A percentile compares a stretch with the other conserved stretches of the same genome.
Evolutionary conservation across 345 rosid species (phyloP).

Genomic region (Cardiospermum halicacabum): DNA sequence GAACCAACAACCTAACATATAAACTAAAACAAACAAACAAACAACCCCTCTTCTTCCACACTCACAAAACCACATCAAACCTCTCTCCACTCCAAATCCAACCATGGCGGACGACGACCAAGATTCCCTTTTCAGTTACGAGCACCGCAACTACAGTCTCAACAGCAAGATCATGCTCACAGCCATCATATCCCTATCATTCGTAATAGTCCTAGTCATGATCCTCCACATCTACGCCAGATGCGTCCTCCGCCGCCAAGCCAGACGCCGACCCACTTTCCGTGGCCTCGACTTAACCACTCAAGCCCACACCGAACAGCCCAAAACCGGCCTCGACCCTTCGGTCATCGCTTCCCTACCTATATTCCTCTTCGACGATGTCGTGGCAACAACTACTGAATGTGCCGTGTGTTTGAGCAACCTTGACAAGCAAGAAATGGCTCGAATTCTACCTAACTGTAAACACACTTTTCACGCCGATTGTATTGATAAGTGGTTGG

Average conservation of each 20-base stretch:
- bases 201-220: slow-evolving; percentile 32
- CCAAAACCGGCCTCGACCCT: slow-evolving; percentile 50
- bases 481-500: slow-evolving; percentile 71
- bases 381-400: slow-evolving; percentile 19
- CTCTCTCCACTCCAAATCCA: not conserved
- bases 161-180: slow-evolving; percentile 43
- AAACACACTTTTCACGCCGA: slow-evolving; percentile 64
- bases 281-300: slow-evolving; percentile 9
- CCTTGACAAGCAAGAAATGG: slow-evolving; percentile 61
- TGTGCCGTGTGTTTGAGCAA: slow-evolving; percentile 68
- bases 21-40: too few relatives aligned
- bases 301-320: slow-evolving; percentile 18
- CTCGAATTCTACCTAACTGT: slow-evolving; percentile 61
- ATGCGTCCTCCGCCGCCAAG: slow-evolving; percentile 35
- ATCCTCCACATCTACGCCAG: slow-evolving; percentile 38
- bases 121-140: not conserved
- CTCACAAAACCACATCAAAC: too few relatives aligned
- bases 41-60: too few relatives aligned
- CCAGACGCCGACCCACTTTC: slow-evolving; percentile 22
- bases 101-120: slow-evolving; percentile 15
- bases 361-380: slow-evolving; percentile 22
- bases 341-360: slow-evolving; percentile 53
- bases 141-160: slow-evolving; percentile 10
- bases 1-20: too few relatives aligned
- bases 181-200: slow-evolving; percentile 38